A percentile compares a stretch with the other conserved stretches of the same genome.
Evolutionary conservation across 225 moss, liverwort and hornwort genomes (phyloP).

Genomic region (Bryum argenteum): DNA sequence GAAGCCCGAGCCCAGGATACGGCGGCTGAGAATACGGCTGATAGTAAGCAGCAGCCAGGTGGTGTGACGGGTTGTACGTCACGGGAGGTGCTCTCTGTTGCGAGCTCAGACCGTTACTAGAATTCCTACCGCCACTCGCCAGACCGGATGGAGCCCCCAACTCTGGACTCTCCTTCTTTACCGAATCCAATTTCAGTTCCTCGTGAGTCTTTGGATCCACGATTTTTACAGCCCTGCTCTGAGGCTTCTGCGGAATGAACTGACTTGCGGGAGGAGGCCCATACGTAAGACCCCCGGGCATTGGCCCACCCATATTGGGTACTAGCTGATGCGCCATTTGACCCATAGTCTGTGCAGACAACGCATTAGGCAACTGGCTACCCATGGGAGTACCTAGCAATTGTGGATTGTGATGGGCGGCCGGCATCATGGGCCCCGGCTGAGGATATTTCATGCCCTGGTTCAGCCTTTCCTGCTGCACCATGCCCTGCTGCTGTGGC

Average conservation of each 20-base stretch:
- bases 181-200: conserved; percentile 77
- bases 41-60: conserved; percentile 46
- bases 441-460: conserved; percentile 76
- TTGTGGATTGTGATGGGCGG: conserved; percentile 70
- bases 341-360: conserved; percentile 66
- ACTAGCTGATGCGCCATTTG: conserved; percentile 82
- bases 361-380: conserved; percentile 70
- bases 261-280: conserved; percentile 55
- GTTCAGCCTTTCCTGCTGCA: conserved; percentile 66
- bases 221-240: conserved; percentile 82
- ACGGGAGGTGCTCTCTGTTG: conserved; percentile 58
- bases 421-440: conserved; percentile 59
- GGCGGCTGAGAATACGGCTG: neutral
- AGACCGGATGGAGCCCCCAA: conserved; percentile 51
- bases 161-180: conserved; percentile 76
- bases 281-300: conserved; percentile 58
- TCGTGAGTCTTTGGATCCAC: conserved; percentile 85
- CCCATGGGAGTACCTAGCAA: conserved; percentile 81
- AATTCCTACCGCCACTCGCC: conserved; percentile 60
- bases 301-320: conserved; percentile 79
- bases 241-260: conserved; percentile 58
- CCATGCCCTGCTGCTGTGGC: conserved; percentile 71
- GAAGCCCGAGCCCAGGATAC: conserved; percentile 41
- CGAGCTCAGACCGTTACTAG: conserved; percentile 70
- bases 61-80: conserved; percentile 53